phyloP scores from a whole-genome alignment of 768 basidiomycete genomes.

The Cubamyces lactineus region DNA sequence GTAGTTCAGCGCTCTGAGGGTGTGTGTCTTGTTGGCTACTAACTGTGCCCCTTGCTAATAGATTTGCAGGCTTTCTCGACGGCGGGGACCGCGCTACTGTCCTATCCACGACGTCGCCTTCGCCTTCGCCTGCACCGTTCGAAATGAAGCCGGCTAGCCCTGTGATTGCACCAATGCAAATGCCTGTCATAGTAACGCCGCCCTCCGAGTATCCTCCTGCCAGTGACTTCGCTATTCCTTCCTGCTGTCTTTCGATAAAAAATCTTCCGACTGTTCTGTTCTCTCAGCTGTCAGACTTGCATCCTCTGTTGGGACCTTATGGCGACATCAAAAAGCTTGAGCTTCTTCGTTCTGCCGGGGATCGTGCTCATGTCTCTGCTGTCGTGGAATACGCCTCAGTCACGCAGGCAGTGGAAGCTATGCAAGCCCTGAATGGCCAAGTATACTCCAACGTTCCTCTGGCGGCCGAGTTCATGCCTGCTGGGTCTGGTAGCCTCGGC shows the following conservation, averaged over 20 bases:
- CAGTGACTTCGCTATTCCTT: constrained; percentile 10
- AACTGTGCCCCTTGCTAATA: constrained; percentile 8
- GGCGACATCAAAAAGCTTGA: constrained; percentile 68
- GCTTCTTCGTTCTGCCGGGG: constrained; percentile 44
- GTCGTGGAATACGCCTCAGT: constrained; percentile 64
- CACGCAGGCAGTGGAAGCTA: constrained; percentile 65
- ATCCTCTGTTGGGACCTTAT: constrained; percentile 76
- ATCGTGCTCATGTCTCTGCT: constrained; percentile 49
- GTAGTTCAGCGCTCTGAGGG: constrained; percentile 87
- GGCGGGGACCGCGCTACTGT: constrained; percentile 77
- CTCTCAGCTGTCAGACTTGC: constrained; percentile 64
- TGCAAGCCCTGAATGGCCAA: constrained; percentile 62
- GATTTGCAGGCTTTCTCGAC: constrained; percentile 74
- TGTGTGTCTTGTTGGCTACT: constrained; percentile 30
- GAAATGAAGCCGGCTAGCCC: constrained; percentile 33
- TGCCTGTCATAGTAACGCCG: constrained; percentile 26
- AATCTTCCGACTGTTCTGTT: constrained; percentile 71
- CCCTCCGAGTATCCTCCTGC: constrained; percentile 20
- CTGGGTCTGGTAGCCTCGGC: background rate
- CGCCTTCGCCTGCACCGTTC: constrained; percentile 35
- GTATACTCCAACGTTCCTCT: constrained; percentile 55
- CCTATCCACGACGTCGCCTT: constrained; percentile 50
- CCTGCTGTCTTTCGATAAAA: constrained; percentile 53
- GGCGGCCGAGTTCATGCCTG: constrained; percentile 40
- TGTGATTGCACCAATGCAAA: constrained; percentile 28